Base-by-base conservation (phyloP, 164 flowering plant species). In the Liquidambar formosana region DNA sequence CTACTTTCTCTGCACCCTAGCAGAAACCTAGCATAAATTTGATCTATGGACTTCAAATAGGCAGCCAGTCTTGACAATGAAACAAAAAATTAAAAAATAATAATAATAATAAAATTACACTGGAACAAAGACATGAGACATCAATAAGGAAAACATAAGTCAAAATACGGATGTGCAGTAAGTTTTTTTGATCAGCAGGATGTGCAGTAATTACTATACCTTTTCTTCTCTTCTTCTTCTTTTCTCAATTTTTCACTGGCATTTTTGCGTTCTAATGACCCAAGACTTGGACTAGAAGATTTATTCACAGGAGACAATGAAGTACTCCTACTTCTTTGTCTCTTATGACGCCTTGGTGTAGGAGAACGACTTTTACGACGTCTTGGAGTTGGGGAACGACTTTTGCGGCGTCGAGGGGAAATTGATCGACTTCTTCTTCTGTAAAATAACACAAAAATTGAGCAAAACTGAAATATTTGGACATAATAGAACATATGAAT, bases 141-240 rank as follows among this genome's bases (percentile, higher is more conserved):
- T 28, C 21, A 38, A 33, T 16, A 25, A 3, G 10, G 13, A 33
- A 4, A 6, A 23, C n/a, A 16, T 16, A 5, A 28, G 23, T 33
- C 9, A 13, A n/a, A n/a, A 3, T 10, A 54, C 3, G 18, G 15
- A 10, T 23, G n/a, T n/a, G n/a, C n/a, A n/a, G n/a, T n/a, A n/a
- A n/a, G n/a, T n/a, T n/a, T n/a, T n/a, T n/a, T n/a, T n/a, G n/a
- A n/a, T n/a, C n/a, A n/a, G n/a, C n/a, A 59, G 23, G 52, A 70
- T 43, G 53, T 22, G 16, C 38, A 18, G 47, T 44, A 21, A 19
- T 61, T 57, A 11, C 63, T 77, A 63, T 82, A 94, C 99, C 99
- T 90, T 83, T 91, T 94, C 87, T 81, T 90, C 69, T 79, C 84
- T 75, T 88, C 97, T 73, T 89, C 97, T 76, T 92, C 97, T 57